phyloP scores from a whole-genome alignment of 1,139 yeast species.

The Debaryomyces coudertii region DNA sequence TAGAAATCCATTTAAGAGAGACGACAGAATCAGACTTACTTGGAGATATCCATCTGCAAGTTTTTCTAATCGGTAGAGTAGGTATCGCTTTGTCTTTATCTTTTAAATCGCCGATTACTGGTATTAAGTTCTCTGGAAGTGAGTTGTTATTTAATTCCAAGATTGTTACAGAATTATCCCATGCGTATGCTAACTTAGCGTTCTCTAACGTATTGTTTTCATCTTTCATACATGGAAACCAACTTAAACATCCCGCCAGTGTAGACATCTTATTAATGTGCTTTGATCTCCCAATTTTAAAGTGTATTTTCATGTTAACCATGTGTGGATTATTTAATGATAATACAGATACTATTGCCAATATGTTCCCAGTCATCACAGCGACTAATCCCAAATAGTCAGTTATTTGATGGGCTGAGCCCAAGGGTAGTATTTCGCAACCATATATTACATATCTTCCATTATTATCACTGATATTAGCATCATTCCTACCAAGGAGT shows the following conservation, averaged over 20 bases:
- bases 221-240: slow-evolving; percentile 52
- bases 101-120: slow-evolving; percentile 35
- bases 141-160: slow-evolving; percentile 49
- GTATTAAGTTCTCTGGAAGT: slow-evolving; percentile 33
- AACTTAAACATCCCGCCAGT: slow-evolving; percentile 43
- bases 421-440: slow-evolving; percentile 56
- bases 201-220: slow-evolving; percentile 31
- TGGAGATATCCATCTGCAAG: slow-evolving; percentile 48
- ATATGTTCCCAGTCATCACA: slow-evolving; percentile 53
- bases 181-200: slow-evolving; percentile 66
- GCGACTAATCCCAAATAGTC: slow-evolving; percentile 66
- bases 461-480: slow-evolving; percentile 21
- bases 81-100: slow-evolving; percentile 45
- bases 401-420: slow-evolving; percentile 51
- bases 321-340: slow-evolving; percentile 45
- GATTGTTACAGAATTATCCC: slow-evolving; percentile 61
- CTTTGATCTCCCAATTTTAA: slow-evolving; percentile 52
- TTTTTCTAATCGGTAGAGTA: slow-evolving; percentile 43
- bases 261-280: slow-evolving; percentile 16
- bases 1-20: slow-evolving; percentile 62
- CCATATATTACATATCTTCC: slow-evolving; percentile 24
- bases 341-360: slow-evolving; percentile 58
- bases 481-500: slow-evolving; percentile 53
- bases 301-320: slow-evolving; percentile 50
- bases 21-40: slow-evolving; percentile 45